Conservation (phyloP, 2,329 filamentous ascomycete species). For the Conoideocrella luteorostrata region DNA sequence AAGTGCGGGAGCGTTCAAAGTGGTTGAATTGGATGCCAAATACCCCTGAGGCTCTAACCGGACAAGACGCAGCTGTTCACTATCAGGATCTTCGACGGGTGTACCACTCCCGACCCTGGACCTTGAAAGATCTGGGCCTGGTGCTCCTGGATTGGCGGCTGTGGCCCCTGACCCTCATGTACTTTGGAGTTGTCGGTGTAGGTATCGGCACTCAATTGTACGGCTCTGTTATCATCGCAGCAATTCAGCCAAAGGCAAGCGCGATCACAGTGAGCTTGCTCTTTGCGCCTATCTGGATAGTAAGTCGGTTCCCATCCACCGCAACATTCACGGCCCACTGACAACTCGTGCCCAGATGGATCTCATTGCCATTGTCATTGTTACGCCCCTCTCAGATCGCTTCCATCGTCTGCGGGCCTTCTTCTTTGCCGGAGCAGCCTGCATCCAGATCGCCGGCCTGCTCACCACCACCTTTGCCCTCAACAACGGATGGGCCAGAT, state of each 20-base stretch:
- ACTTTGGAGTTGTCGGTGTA: conserved; percentile 89
- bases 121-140: conserved; percentile 57
- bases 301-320: too few species aligned
- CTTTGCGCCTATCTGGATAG: conserved; percentile 88
- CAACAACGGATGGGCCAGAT: conserved; percentile 70
- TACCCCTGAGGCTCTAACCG: conserved; percentile 63
- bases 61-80: conserved; percentile 73
- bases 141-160: conserved; percentile 82
- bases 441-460: conserved; percentile 76
- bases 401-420: conserved; percentile 74
- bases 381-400: conserved; percentile 80
- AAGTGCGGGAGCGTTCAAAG: conserved; percentile 42
- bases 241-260: conserved; percentile 67
- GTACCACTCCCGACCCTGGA: conserved; percentile 72
- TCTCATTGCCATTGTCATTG: conserved; percentile 74
- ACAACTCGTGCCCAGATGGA: conserved; percentile 60
- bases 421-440: conserved; percentile 72
- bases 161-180: conserved; percentile 84
- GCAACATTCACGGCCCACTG: too few species aligned
- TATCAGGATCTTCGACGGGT: conserved; percentile 77
- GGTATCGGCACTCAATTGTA: conserved; percentile 88
- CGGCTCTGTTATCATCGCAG: conserved; percentile 76
- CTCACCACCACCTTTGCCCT: conserved; percentile 71
- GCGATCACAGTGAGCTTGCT: conserved; percentile 73
- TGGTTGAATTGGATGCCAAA: conserved; percentile 61